Percentiles rank a stretch among this genome's conserved stretches.
These are phyloP conservation scores for Hypoxylon intermedium DNA, from an alignment of 495 filamentous ascomycete genomes.

Conservation along the genomic window DNA sequence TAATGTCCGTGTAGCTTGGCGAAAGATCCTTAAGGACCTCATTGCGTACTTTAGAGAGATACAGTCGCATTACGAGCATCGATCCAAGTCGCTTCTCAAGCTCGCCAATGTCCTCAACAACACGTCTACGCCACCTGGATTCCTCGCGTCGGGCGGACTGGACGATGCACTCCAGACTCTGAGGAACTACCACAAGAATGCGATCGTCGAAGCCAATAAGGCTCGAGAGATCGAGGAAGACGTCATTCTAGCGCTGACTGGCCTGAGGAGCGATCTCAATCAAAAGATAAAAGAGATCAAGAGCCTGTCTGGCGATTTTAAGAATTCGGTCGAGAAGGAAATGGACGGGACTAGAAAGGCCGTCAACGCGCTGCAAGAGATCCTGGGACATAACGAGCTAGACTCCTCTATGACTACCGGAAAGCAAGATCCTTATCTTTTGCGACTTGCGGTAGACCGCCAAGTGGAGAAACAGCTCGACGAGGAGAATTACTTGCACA, in stretches of 20 bases:
- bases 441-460: conserved; percentile 81
- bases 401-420: conserved; percentile 78
- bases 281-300: conserved; percentile 99
- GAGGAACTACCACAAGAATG: conserved; percentile 79
- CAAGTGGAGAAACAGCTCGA: conserved; percentile 92
- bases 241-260: conserved; percentile 84
- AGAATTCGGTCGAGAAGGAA: conserved; percentile 84
- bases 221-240: conserved; percentile 88
- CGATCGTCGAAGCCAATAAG: conserved; percentile 84
- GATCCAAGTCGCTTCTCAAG: conserved; percentile 81
- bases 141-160: conserved; percentile 80
- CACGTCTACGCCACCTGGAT: conserved; percentile 70
- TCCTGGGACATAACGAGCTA: conserved; percentile 75
- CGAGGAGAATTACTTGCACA: conserved; percentile 95
- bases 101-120: conserved; percentile 85
- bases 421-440: conserved; percentile 88
- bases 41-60: conserved; percentile 95
- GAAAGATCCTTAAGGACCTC: conserved; percentile 92
- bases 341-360: conserved; percentile 73
- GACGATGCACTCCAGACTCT: conserved; percentile 85
- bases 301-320: conserved; percentile 88
- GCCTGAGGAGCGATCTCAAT: conserved; percentile 83
- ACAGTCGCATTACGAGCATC: conserved; percentile 86
- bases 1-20: conserved; percentile 71
- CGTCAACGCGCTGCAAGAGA: conserved; percentile 79